Conservation (phyloP, 2,329 filamentous ascomycete species). For the Penicillium sp. region DNA sequence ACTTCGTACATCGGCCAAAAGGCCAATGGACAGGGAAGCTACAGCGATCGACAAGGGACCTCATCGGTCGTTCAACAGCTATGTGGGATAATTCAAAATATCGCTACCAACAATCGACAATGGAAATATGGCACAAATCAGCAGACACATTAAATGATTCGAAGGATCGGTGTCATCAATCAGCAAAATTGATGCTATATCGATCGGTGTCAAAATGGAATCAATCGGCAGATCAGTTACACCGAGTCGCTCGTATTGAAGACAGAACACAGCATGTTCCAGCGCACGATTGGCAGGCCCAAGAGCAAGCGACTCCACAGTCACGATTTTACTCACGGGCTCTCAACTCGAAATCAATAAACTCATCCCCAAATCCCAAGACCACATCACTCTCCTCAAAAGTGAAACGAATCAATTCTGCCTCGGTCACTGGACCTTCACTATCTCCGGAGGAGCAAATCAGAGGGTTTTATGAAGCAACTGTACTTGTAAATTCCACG, state of each 20-base stretch:
- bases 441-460: constrained; percentile 12
- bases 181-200: constrained; percentile 8
- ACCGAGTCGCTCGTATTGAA: background rate
- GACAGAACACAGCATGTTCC: background rate
- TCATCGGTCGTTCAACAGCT: constrained; percentile 11
- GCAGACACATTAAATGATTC: constrained; percentile 11
- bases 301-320: background rate
- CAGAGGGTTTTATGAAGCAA: constrained; percentile 4
- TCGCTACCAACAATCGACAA: constrained; percentile 13
- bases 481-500: constrained; percentile 4
- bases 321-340: constrained; percentile 3
- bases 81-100: constrained; percentile 14
- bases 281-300: background rate
- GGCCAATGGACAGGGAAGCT: constrained; percentile 10
- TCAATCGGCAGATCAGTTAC: constrained; percentile 12
- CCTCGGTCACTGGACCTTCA: background rate
- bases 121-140: constrained; percentile 17
- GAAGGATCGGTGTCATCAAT: constrained; percentile 14
- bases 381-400: background rate
- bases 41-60: constrained; percentile 17
- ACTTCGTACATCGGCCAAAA: constrained; percentile 3
- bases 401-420: background rate
- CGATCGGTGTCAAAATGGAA: constrained; percentile 13
- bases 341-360: background rate
- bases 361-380: background rate